These are phyloP conservation scores for Hirsutella rhossiliensis DNA, from an alignment of 2,329 filamentous ascomycete genomes.

Conservation along the genomic window DNA sequence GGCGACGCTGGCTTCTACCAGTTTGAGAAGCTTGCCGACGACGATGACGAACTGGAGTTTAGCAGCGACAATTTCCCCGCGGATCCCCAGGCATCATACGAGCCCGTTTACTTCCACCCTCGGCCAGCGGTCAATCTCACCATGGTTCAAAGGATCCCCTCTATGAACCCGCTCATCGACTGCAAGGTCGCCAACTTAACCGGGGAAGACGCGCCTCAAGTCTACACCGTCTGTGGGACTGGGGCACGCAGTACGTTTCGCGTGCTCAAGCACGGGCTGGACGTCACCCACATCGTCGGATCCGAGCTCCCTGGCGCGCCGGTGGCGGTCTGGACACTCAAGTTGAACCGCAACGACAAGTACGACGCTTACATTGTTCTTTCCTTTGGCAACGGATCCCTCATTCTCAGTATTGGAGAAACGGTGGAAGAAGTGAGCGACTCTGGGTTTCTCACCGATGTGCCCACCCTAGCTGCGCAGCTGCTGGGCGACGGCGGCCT, in stretches of 20 bases:
- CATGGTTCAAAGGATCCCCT: slow-evolving; percentile 72
- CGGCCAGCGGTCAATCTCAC: slow-evolving; percentile 70
- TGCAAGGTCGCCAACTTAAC: slow-evolving; percentile 87
- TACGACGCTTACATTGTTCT: slow-evolving; percentile 95
- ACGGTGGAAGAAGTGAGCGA: slow-evolving; percentile 93
- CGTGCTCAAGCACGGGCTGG: slow-evolving; percentile 81
- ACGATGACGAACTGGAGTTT: slow-evolving; percentile 82
- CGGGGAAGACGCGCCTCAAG: slow-evolving; percentile 88
- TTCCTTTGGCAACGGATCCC: slow-evolving; percentile 77
- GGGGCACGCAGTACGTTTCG: slow-evolving; percentile 84
- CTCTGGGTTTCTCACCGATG: slow-evolving; percentile 80
- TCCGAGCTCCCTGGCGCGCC: slow-evolving; percentile 84
- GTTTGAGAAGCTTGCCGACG: slow-evolving; percentile 92
- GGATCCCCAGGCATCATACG: slow-evolving; percentile 59
- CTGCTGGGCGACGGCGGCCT: slow-evolving; percentile 88
- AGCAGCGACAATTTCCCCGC: slow-evolving; percentile 70
- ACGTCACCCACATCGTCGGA: slow-evolving; percentile 92
- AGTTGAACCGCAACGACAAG: slow-evolving; percentile 67
- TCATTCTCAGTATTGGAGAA: slow-evolving; percentile 91
- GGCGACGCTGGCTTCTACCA: slow-evolving; percentile 95
- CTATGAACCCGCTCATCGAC: slow-evolving; percentile 83
- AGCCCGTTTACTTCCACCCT: slow-evolving; percentile 76
- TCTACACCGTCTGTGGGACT: slow-evolving; percentile 84
- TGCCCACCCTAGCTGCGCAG: slow-evolving; percentile 83
- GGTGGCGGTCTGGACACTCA: slow-evolving; percentile 90